Conservation (phyloP, 306 rosid species). For the Vicia villosa region DNA sequence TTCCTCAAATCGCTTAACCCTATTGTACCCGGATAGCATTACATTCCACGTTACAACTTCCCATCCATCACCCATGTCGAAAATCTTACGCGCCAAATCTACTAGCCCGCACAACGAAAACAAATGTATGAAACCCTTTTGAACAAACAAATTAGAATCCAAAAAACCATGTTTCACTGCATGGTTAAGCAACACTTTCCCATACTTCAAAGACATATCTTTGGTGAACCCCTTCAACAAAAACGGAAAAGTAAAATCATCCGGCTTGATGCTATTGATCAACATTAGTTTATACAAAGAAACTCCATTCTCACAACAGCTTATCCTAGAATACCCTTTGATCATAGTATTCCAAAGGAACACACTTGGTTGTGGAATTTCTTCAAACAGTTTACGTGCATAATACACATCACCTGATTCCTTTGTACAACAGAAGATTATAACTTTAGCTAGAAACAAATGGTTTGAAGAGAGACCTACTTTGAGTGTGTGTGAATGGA, state of each 20-base stretch:
- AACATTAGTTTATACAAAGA: constrained; percentile 66
- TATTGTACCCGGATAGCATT: constrained; percentile 76
- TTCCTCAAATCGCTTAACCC: constrained; percentile 58
- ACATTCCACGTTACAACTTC: constrained; percentile 83
- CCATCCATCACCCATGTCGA: constrained; percentile 50
- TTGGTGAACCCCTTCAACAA: constrained; percentile 66
- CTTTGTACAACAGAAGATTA: constrained; percentile 49
- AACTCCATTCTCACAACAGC: constrained; percentile 52
- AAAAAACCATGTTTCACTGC: constrained; percentile 64
- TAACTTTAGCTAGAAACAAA: constrained; percentile 43
- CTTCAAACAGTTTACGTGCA: constrained; percentile 70
- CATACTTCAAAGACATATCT: constrained; percentile 45
- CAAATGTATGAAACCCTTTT: constrained; percentile 67
- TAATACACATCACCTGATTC: constrained; percentile 58
- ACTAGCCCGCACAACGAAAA: constrained; percentile 59
- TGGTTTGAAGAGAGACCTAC: constrained; percentile 52
- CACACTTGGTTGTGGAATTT: constrained; percentile 61
- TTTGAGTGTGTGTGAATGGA: constrained; percentile 62
- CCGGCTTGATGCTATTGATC: constrained; percentile 54
- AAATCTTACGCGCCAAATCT: constrained; percentile 63
- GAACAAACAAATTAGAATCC: constrained; percentile 66
- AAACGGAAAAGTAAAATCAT: constrained; percentile 73
- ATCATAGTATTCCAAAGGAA: constrained; percentile 79
- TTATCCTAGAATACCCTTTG: constrained; percentile 65
- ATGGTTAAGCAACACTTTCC: constrained; percentile 63